Evolutionary conservation across 305 asterid species (phyloP), one percentile per base, ranked within the genome.

Genomic region (Fraxinus sp.): DNA sequence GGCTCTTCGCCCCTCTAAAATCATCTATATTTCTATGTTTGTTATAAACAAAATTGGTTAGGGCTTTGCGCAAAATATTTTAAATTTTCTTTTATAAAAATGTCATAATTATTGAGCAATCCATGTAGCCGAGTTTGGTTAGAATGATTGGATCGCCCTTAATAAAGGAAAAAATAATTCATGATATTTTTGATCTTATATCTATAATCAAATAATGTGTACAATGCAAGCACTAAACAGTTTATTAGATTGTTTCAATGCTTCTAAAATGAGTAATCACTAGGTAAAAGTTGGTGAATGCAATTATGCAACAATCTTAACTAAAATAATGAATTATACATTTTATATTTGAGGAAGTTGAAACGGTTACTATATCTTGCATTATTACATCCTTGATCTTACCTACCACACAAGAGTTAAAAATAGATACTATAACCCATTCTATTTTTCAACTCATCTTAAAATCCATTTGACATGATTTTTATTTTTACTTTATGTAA

Each of bases 331-430:
- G 46, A 39, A 39, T 39, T 39, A 39, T 39, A 11, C 46, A 8
- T 39, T 39, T 39, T 32, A 41, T 76, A 74, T 24, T 74, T 35
- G 55, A 81, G 72, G 44, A 72, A 76, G 79, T 82, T 86, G 71
- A 83, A 83, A 71, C 8, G 68, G 57, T 86, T 71, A 36, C 10
- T 86, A 44, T 2, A 3, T 1, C 55, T 11, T 44, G 55, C 55
- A 11, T 44, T 0, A 44, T 39, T 44, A 59, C 84, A 28, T 28
- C 30, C 1, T 28, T 28, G 30, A 73, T 59, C 83, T 83, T 80
- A 86, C 88, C 86, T 73, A 83, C 86, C 84, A 26, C 11, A 72
- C 59, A 37, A 59, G 33, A 73, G 66, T 80, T 74, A 44, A 66
- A 14, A 44, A 74, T 16, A 84, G 52, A 36, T 55, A 78, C 39